Percentiles rank a stretch among this genome's conserved stretches.
These are phyloP conservation scores for Tanozyma kutaoensis DNA, from an alignment of 805 yeast species.

Conservation along the genomic window DNA sequence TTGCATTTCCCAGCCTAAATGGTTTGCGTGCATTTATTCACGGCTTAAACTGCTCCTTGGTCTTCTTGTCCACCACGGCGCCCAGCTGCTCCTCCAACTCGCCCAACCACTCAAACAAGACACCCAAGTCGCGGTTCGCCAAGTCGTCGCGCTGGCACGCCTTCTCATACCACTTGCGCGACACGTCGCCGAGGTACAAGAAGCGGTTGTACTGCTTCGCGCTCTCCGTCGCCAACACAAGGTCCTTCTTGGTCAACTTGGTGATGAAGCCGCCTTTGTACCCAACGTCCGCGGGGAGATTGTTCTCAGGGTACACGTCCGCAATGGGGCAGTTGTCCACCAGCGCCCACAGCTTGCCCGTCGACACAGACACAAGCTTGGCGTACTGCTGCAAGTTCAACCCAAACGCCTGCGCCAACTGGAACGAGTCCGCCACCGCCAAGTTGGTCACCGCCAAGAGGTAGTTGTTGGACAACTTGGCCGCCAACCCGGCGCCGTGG, in stretches of 20 bases:
- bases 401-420: slow-evolving; percentile 35
- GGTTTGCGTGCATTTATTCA: too few species aligned
- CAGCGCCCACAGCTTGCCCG: slow-evolving; percentile 43
- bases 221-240: slow-evolving; percentile 26
- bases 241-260: slow-evolving; percentile 30
- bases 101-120: slow-evolving; percentile 29
- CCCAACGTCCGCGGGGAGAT: slow-evolving; percentile 30
- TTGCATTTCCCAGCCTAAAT: too few species aligned
- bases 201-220: slow-evolving; percentile 20
- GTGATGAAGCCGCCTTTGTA: slow-evolving; percentile 37
- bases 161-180: slow-evolving; percentile 26
- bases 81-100: slow-evolving; percentile 13
- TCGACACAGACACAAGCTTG: slow-evolving; percentile 34
- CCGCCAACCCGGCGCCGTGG: slow-evolving; percentile 41
- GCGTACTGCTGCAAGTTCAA: slow-evolving; percentile 33
- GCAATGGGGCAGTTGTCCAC: slow-evolving; percentile 42
- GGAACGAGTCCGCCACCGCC: slow-evolving; percentile 43
- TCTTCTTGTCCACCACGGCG: slow-evolving; percentile 5
- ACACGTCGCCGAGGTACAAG: slow-evolving; percentile 24
- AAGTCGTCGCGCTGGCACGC: slow-evolving; percentile 28
- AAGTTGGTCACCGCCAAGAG: slow-evolving; percentile 38
- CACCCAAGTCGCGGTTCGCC: slow-evolving; percentile 28
- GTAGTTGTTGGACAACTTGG: slow-evolving; percentile 40
- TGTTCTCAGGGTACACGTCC: slow-evolving; percentile 26
- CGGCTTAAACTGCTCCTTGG: slow-evolving; percentile 5